These are phyloP conservation scores for Pyrenochaeta sp. DNA, from an alignment of 2,329 filamentous ascomycete genomes.

Conservation along the genomic window DNA sequence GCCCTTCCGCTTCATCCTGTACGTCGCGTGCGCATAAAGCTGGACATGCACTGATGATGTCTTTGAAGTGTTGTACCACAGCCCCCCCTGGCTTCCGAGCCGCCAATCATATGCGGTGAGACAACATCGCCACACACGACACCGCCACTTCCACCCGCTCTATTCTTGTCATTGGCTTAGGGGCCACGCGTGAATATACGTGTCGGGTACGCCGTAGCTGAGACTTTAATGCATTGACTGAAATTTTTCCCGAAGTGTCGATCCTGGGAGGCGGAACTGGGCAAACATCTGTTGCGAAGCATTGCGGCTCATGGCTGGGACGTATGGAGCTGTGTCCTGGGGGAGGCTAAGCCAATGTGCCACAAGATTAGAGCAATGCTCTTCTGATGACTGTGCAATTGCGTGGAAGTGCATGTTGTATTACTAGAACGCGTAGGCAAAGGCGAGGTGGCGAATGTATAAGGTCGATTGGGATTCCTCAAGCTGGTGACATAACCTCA, in stretches of 20 bases:
- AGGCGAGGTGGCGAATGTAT: slow-evolving; percentile 4
- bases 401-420: neutral
- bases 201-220: slow-evolving; percentile 4
- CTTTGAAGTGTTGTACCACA: neutral
- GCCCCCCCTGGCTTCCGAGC: too few relatives aligned
- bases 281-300: neutral
- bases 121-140: neutral
- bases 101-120: neutral
- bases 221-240: neutral
- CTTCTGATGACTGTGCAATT: neutral
- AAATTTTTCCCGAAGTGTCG: neutral
- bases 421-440: slow-evolving; percentile 1
- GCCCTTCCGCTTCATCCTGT: neutral
- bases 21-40: neutral
- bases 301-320: neutral
- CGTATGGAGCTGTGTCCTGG: neutral
- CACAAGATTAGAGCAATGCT: neutral
- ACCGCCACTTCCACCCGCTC: neutral
- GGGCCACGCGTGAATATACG: neutral
- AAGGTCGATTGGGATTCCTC: neutral
- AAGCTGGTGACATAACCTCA: neutral
- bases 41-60: neutral
- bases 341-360: neutral
- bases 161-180: neutral
- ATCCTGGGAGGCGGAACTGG: neutral